Evolutionary conservation across 140 eudicot genomes (phyloP), one percentile per base, ranked within the genome.

Genomic region (Oenanthe javanica): DNA sequence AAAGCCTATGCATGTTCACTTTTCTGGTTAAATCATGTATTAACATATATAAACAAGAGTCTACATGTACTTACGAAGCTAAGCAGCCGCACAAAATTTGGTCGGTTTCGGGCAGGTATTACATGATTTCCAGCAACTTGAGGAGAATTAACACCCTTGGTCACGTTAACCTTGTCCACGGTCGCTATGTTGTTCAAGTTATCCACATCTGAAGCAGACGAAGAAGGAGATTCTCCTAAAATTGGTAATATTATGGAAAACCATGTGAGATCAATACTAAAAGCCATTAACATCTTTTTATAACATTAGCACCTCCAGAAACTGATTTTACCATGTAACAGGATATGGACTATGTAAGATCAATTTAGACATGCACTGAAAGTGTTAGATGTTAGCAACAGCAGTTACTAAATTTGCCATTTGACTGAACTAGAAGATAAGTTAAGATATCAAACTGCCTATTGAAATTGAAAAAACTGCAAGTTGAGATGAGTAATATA

Each of bases 171-270:
- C 86, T 89, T 92, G 86, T 86, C 98, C 50, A 77, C 67, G 0
- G 87, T 83, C 21, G 89, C 81, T 42, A 79, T 84, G 83, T 89
- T 85, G 92, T 89, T 92, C 79, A 91, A 77, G 87, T 95, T 93
- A 89, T 95, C 99, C 77, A 93, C 83, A 85, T 95, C 99, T 19
- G 99, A 95, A 74, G 98, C 99, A 80, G 99, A 96, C 46, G 99
- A 92, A 59, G 98, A 89, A 84, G 99, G 99, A 23, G 97, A 95
- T 83, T 88, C 98, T 55, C 97, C 99, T 95, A 81, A 77, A 77
- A 76, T 21, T 46, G 45, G 82, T 57, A 27, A 23, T 75, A 57
- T 81, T 38, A 61, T n/a, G 36, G 31, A 67, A 50, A 50, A 67
- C 21, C 64, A 77, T 25, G 81, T 47, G 6, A 83, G 76, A 74